phyloP scores from a whole-genome alignment of 2,329 filamentous ascomycete genomes.

The Stenocarpella maydis region DNA sequence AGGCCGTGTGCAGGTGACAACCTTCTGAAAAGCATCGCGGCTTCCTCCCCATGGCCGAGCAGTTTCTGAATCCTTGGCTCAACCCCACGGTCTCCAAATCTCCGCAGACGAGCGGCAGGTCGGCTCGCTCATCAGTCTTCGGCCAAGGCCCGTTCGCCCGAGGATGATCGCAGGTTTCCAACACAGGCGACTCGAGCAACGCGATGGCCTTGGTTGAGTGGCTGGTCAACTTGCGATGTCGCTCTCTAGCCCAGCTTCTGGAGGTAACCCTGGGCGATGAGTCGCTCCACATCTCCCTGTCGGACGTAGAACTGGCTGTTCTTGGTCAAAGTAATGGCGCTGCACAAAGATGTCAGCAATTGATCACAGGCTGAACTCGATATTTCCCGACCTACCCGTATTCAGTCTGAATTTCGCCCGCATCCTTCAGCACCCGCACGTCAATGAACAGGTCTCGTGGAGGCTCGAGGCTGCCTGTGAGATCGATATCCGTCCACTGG shows the following conservation, averaged over 20 bases:
- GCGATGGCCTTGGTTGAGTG: neutral
- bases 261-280: constrained; percentile 94
- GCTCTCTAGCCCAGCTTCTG: constrained; percentile 79
- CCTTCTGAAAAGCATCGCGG: neutral
- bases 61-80: neutral
- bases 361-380: neutral
- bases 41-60: neutral
- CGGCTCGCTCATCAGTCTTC: neutral
- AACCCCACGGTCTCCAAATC: neutral
- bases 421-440: constrained; percentile 93
- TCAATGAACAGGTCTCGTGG: constrained; percentile 97
- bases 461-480: constrained; percentile 92
- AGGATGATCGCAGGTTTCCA: neutral
- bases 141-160: neutral
- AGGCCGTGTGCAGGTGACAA: neutral
- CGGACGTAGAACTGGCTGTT: constrained; percentile 98
- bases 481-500: constrained; percentile 96
- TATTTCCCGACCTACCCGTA: constrained; percentile 75
- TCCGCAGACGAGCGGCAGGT: neutral
- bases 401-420: constrained; percentile 98
- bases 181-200: neutral
- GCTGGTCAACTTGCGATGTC: neutral
- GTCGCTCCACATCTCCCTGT: constrained; percentile 91
- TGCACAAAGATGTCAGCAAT: constrained; percentile 47
- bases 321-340: constrained; percentile 93